Conservation (phyloP, 2,329 filamentous ascomycete species). For the Cladobotryum protrusum region DNA sequence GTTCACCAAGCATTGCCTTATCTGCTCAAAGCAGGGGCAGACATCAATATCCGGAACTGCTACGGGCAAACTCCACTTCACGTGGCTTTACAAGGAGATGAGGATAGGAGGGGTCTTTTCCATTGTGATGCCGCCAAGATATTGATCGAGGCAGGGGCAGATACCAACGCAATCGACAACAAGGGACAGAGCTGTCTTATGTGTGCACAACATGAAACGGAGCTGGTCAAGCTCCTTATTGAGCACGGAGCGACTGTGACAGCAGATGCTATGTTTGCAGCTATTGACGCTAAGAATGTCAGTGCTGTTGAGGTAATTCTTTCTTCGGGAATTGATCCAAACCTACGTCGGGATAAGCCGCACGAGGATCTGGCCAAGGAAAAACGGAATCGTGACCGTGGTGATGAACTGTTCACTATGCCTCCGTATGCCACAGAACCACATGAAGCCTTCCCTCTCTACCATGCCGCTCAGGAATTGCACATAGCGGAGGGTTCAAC, state of each 20-base stretch:
- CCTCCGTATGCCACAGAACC: background rate
- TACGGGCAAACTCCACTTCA: constrained; percentile 16
- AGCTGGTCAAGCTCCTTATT: constrained; percentile 12
- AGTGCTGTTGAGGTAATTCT: constrained; percentile 12
- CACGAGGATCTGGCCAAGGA: background rate
- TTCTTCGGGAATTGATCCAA: constrained; percentile 10
- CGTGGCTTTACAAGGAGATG: constrained; percentile 9
- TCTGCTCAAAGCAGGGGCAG: constrained; percentile 14
- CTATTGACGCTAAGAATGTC: constrained; percentile 11
- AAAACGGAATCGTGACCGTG: background rate
- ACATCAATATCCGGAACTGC: constrained; percentile 10
- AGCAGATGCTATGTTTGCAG: constrained; percentile 12
- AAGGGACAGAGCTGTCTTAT: constrained; percentile 12
- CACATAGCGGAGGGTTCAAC: background rate
- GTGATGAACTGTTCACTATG: background rate
- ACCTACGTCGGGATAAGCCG: constrained; percentile 7
- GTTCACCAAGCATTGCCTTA: constrained; percentile 18
- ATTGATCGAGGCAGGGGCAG: constrained; percentile 18
- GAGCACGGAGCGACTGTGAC: constrained; percentile 13
- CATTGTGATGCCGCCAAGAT: constrained; percentile 13
- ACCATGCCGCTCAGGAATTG: constrained; percentile 3
- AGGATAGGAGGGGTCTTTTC: constrained; percentile 6
- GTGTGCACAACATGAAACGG: constrained; percentile 2
- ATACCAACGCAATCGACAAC: constrained; percentile 15
- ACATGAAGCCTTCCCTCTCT: constrained; percentile 11